Conservation (phyloP, 176 grass and related monocot species). For the Musa itinerans region DNA sequence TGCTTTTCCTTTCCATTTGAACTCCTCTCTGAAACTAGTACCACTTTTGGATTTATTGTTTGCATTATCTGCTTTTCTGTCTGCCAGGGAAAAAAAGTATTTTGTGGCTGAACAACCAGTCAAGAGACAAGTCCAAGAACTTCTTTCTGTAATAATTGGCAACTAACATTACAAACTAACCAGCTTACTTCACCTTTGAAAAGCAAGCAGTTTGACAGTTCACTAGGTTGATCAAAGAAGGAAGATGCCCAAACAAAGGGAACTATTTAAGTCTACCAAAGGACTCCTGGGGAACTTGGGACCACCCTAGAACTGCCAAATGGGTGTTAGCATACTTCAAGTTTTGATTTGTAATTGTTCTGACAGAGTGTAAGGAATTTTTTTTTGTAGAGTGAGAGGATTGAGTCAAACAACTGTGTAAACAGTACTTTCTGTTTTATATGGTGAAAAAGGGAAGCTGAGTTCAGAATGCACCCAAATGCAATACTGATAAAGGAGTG, state of each 20-base stretch:
- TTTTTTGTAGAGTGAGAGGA: slow-evolving; percentile 20
- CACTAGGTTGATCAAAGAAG: neutral
- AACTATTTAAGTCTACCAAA: no score
- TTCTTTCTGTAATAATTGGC: neutral
- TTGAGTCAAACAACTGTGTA: slow-evolving; percentile 1
- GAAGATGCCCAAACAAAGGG: neutral
- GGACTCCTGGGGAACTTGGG: no score
- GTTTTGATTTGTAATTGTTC: slow-evolving; percentile 26
- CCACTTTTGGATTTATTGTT: neutral
- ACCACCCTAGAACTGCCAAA: neutral
- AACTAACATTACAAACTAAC: neutral
- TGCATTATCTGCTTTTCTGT: neutral
- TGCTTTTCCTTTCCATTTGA: neutral
- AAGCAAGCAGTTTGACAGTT: neutral
- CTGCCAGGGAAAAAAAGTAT: no score
- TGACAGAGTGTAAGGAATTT: slow-evolving; percentile 17
- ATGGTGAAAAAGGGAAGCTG: neutral
- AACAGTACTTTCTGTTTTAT: slow-evolving; percentile 6
- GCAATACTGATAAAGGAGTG: neutral
- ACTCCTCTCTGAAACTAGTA: neutral
- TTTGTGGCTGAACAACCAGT: neutral
- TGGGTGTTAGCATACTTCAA: neutral
- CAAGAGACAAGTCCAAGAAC: neutral
- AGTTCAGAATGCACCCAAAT: neutral
- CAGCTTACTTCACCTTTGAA: neutral